Conservation (phyloP, 176 grass and related monocot species). For the Echinochloa phyllopogon region DNA sequence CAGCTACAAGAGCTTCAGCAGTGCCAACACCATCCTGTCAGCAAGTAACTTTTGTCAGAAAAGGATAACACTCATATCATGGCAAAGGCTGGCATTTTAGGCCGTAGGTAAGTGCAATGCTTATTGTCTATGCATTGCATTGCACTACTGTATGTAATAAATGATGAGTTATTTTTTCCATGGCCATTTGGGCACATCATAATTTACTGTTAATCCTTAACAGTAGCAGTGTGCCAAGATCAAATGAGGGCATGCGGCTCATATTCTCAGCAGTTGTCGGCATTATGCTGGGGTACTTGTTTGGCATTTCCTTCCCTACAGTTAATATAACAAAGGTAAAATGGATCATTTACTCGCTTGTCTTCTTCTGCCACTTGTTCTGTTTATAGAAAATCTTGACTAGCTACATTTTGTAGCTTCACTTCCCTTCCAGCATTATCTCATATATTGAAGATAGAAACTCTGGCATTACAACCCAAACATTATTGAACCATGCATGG, state of each 20-base stretch:
- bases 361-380: constrained; percentile 18
- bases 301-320: constrained; percentile 84
- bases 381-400: constrained; percentile 4
- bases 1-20: constrained; percentile 28
- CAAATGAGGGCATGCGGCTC: constrained; percentile 74
- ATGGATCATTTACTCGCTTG: constrained; percentile 22
- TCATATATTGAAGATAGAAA: constrained; percentile 89
- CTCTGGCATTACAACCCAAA: constrained; percentile 91
- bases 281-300: constrained; percentile 81
- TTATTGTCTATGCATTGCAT: not conserved
- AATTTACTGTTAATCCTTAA: not conserved
- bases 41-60: not conserved
- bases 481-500: constrained; percentile 82
- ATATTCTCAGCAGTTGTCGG: constrained; percentile 76
- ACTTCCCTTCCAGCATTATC: constrained; percentile 81
- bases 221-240: constrained; percentile 55
- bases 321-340: constrained; percentile 80
- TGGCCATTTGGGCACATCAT: not conserved
- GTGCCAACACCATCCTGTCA: not conserved
- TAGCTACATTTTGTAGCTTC: constrained; percentile 57
- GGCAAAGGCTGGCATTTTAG: constrained; percentile 51
- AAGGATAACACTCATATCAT: constrained; percentile 28
- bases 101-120: constrained; percentile 37
- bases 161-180: not conserved
- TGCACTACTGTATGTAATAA: not conserved